These are phyloP conservation scores for Mucor indicus DNA, from an alignment of 371 early-diverging fungal genomes.

Conservation along the genomic window DNA sequence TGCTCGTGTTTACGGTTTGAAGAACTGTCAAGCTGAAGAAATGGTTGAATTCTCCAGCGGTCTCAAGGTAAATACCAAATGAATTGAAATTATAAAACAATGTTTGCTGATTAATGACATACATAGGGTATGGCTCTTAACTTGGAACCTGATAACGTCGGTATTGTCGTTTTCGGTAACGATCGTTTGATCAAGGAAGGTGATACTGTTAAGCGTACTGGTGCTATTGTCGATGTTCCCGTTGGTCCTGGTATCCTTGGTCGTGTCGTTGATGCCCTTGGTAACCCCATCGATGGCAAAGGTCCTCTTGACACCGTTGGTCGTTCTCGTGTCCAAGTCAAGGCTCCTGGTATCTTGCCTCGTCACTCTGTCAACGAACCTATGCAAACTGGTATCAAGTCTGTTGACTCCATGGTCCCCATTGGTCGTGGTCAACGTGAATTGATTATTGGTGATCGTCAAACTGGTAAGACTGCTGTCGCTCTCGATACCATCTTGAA, in stretches of 20 bases:
- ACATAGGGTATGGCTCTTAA: conserved; percentile 91
- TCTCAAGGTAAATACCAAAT: conserved; percentile 65
- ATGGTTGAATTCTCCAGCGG: conserved; percentile 99
- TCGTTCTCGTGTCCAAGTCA: conserved; percentile 91
- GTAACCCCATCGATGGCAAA: conserved; percentile 98
- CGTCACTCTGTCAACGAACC: conserved; percentile 96
- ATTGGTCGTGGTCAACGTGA: conserved; percentile 98
- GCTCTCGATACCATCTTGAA: conserved; percentile 94
- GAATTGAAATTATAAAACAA: not conserved
- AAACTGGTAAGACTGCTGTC: conserved; percentile 96
- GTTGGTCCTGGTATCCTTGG: conserved; percentile 90
- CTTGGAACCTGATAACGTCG: conserved; percentile 96
- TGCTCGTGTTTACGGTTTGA: conserved; percentile 97
- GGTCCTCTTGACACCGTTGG: conserved; percentile 82
- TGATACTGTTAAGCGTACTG: conserved; percentile 96
- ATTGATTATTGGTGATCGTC: conserved; percentile 97
- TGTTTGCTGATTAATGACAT: not conserved
- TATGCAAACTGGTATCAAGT: conserved; percentile 98
- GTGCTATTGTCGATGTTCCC: conserved; percentile 95
- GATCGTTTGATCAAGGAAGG: conserved; percentile 90
- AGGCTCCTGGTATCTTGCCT: conserved; percentile 97
- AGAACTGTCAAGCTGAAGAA: conserved; percentile 98
- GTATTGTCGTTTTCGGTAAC: conserved; percentile 98
- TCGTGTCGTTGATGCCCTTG: conserved; percentile 95
- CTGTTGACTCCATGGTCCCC: conserved; percentile 96